A percentile compares a stretch with the other conserved stretches of the same genome.
These are phyloP conservation scores for Nephelium lappaceum DNA, from an alignment of 345 rosid species.

Conservation along the genomic window DNA sequence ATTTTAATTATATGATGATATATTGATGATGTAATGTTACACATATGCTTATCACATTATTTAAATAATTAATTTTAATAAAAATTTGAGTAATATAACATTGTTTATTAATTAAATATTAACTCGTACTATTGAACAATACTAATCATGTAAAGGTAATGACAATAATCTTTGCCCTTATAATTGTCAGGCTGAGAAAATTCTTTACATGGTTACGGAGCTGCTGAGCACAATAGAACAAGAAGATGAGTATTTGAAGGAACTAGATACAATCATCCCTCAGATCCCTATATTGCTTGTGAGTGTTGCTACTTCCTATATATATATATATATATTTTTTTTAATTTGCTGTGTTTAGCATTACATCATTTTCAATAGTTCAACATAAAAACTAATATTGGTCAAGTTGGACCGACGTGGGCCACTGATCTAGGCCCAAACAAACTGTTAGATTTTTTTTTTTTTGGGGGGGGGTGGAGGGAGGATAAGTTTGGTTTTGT, in stretches of 20 bases:
- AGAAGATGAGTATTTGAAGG: conserved; percentile 43
- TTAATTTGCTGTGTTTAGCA: neutral
- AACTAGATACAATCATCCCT: conserved; percentile 36
- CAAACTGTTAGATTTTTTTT: neutral
- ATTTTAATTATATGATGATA: neutral
- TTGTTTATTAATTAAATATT: no score
- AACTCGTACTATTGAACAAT: no score
- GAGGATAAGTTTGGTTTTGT: conserved; percentile 10
- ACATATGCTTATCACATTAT: no score
- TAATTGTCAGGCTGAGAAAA: conserved; percentile 52
- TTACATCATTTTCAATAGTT: no score
- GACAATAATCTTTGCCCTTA: no score
- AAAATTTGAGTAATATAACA: no score
- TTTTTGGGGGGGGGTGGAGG: no score
- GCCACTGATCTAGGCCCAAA: neutral
- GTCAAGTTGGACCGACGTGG: neutral
- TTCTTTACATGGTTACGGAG: conserved; percentile 52
- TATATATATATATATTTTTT: neutral
- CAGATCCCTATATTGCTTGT: conserved; percentile 35
- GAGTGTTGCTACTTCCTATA: neutral
- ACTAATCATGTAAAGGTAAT: no score
- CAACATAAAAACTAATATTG: neutral
- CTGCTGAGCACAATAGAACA: conserved; percentile 46
- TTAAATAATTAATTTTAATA: no score
- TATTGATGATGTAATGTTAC: no score